Base-by-base conservation (phyloP, 768 basidiomycete genomes). In the Mycena alexandri region DNA sequence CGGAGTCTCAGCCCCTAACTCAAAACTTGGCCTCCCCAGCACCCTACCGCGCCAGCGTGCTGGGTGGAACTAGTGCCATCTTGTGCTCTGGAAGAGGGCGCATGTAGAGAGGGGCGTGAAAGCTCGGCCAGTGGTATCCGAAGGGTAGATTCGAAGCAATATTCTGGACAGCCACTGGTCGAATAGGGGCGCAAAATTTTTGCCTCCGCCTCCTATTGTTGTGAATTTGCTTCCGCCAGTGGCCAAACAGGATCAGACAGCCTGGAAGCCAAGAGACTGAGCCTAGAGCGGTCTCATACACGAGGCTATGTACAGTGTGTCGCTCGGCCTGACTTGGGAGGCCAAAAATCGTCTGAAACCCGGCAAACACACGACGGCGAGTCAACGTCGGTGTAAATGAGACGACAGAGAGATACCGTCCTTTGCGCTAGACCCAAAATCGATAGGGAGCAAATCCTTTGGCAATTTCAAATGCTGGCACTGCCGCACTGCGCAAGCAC, bases 131-230 rank as follows among this genome's bases (percentile, higher is more conserved):
- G 13, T 12, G 14, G 22, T 16, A 2, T n/a, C 13, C 13, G 1
- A 2, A 19, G 9, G 34, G 16, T 9, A 42, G 52, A 51, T 16
- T 21, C 48, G 29, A 58, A 16, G 12, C 21, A 43, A 50, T 25
- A n/a, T 8, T 3, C 4, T 2, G 50, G 60, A 64, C 22, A 36
- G 46, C 22, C 61, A 19, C 29, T n/a, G 12, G 5, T 11, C 36
- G 42, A 21, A 51, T 58, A 65, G 63, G 63, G 33, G 63, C 22
- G 44, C 13, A 58, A 55, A 36, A 38, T 2, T 19, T n/a, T 29
- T 25, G 19, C 22, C 50, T 25, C 63, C 63, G 63, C 63, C 62
- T 56, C 54, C 54, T 63, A 56, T 48, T 21, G 44, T 19, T 34
- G 10, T 25, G 33, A 25, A 44, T 47, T 54, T 65, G 36, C 47